Evolutionary conservation across 495 filamentous ascomycete species (phyloP), one percentile per base, ranked within the genome.

Genomic region (Astrocystis sublimbata): DNA sequence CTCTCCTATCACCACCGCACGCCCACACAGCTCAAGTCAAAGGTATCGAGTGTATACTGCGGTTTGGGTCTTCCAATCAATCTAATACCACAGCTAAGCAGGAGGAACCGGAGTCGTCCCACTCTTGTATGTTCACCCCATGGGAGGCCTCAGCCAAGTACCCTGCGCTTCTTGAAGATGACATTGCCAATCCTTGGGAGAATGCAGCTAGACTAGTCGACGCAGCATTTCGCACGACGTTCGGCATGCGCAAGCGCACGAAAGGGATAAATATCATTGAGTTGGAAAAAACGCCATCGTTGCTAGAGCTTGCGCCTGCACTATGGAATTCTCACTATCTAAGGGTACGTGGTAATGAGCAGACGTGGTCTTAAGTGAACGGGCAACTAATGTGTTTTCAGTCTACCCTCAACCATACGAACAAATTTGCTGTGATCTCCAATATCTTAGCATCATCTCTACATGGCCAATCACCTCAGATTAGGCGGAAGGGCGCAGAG

Each of bases 321-420:
- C 74, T 79, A 5, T 81, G 77, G 76, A 76, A 81, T 52, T 67
- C 74, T 28, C 70, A 61, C 5, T 79, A 81, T 60, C 69, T 78
- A 3, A 68, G 75, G 69, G 78, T 73, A 59, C 62, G 62, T 21
- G 9, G 36, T 43, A n/a, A 9, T 45, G 8, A 8, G 0, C 30
- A 38, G n/a, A 28, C 19, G 13, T 36, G 12, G n/a, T 52, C 9
- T 6, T 8, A 45, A 0, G n/a, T 7, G 9, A 21, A 46, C 4
- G 6, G 38, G 17, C 17, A 49, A 21, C 65, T 47, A 45, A 58
- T 63, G 65, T 65, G 65, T n/a, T 73, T 31, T 36, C 59, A 69
- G 71, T 60, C 26, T 45, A 69, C 63, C 58, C 69, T 42, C 23
- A 64, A 33, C 33, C 67, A 69, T 53, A 52, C 58, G 3, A 45